Evolutionary conservation across 805 yeast genomes (phyloP).

Genomic region (Debaryomyces hansenii): DNA sequence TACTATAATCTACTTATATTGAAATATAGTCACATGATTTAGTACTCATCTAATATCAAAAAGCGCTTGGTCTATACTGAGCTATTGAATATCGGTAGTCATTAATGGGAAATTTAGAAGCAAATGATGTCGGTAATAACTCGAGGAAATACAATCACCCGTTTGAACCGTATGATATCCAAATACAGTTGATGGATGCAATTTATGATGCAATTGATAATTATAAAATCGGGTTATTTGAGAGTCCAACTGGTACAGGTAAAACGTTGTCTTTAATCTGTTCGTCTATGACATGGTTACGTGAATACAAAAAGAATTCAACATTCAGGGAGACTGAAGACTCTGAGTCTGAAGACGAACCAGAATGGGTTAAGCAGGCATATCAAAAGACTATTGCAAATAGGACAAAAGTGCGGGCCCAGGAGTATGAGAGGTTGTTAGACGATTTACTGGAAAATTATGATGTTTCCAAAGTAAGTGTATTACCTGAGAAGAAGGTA

Average conservation of each 20-base stretch:
- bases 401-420: constrained; percentile 22
- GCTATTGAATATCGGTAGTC: not conserved
- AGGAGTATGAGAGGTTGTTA: constrained; percentile 43
- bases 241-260: constrained; percentile 95
- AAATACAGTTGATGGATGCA: constrained; percentile 69
- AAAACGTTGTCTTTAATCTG: constrained; percentile 87
- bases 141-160: constrained; percentile 65
- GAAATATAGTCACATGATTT: not conserved
- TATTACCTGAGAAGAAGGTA: constrained; percentile 9
- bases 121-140: not conserved
- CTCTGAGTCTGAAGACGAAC: constrained; percentile 51
- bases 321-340: constrained; percentile 5
- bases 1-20: not conserved
- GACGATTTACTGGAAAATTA: constrained; percentile 29
- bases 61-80: not conserved
- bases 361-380: constrained; percentile 62
- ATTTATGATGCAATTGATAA: constrained; percentile 61
- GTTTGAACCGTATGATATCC: constrained; percentile 77
- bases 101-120: not conserved
- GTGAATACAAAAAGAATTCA: constrained; percentile 43
- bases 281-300: constrained; percentile 79
- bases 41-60: not conserved
- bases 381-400: constrained; percentile 31
- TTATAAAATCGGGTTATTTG: constrained; percentile 76
- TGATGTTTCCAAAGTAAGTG: constrained; percentile 13